A percentile compares a stretch with the other conserved stretches of the same genome.
Evolutionary conservation across 371 early-diverging fungal genomes (phyloP).

Genomic region (Lichtheimia ramosa): DNA sequence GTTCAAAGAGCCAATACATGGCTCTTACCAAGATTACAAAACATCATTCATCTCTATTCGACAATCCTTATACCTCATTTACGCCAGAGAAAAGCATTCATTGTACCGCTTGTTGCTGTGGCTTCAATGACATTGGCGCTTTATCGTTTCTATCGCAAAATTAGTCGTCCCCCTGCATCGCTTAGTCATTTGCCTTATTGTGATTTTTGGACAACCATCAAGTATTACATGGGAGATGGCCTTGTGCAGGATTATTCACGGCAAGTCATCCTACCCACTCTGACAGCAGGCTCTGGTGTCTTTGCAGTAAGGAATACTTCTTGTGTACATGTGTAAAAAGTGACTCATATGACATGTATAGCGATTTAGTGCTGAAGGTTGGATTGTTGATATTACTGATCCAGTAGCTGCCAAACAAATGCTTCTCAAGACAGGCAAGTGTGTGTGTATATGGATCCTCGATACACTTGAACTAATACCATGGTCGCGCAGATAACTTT

Average conservation of each 20-base stretch:
- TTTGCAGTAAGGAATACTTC: constrained; percentile 11
- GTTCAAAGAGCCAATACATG: background rate
- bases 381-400: constrained; percentile 18
- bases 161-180: background rate
- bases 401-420: constrained; percentile 23
- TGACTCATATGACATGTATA: background rate
- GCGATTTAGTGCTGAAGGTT: constrained; percentile 9
- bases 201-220: constrained; percentile 4
- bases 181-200: constrained; percentile 15
- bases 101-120: background rate
- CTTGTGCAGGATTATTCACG: constrained; percentile 7
- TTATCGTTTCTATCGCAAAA: constrained; percentile 3
- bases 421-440: constrained; percentile 15
- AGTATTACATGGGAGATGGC: constrained; percentile 6
- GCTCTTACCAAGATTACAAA: background rate
- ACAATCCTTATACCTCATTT: background rate
- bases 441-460: too few species aligned
- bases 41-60: background rate
- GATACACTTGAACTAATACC: too few species aligned
- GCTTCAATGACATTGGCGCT: background rate
- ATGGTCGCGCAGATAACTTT: constrained; percentile 17
- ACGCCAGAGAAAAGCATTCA: background rate
- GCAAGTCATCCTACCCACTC: constrained; percentile 7
- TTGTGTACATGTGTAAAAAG: too few species aligned
- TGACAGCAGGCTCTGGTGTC: background rate